Base-by-base conservation (phyloP, 768 basidiomycete species). In the Termitomyces sp. region DNA sequence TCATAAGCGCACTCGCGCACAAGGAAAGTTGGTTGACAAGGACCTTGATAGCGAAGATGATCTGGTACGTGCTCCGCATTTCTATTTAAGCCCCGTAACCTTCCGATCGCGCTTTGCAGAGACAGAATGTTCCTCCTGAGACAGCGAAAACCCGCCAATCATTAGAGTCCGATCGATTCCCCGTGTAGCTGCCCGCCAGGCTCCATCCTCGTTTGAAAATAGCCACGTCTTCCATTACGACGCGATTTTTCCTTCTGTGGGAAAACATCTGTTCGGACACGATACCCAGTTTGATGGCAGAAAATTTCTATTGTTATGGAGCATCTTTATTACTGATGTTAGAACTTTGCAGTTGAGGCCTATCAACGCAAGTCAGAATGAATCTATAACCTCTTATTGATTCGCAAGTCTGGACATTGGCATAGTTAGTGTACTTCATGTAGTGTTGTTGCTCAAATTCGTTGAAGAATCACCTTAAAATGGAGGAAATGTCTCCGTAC, bases 21-120 rank as follows among this genome's bases (percentile, higher is more conserved):
- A 44, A 44, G 33, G 23, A 31, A 44, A 26, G 21, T 23, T 45
- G 33, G 35, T 6, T n/a, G 44, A 43, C 33, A 45, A 47, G 28
- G 17, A 50, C 11, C 48, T 50, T 28, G 30, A 37, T 40, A 48
- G 45, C 19, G 56, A 46, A 10, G 56, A 57, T 6, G 56, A 57
- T 7, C 10, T 52, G 26, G 56, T 46, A n/a, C 21, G 50, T 51
- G 3, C 11, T 37, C 4, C n/a, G 14, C n/a, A 12, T 23, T 23
- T 23, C 6, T 38, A 15, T 21, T n/a, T 41, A 23, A 23, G 23
- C 23, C 43, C 8, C 19, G 43, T 15, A 7, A 14, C 6, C 17
- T 44, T 54, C 33, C 28, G 10, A 54, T 35, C 8, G 15, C 23
- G 9, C 43, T 35, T 33, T 17, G 19, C 14, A 54, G 31, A 54